Evolutionary conservation across 192 early-diverging fungal species (phyloP), one percentile per base, ranked within the genome.

Genomic region (Entophlyctis helioformis): DNA sequence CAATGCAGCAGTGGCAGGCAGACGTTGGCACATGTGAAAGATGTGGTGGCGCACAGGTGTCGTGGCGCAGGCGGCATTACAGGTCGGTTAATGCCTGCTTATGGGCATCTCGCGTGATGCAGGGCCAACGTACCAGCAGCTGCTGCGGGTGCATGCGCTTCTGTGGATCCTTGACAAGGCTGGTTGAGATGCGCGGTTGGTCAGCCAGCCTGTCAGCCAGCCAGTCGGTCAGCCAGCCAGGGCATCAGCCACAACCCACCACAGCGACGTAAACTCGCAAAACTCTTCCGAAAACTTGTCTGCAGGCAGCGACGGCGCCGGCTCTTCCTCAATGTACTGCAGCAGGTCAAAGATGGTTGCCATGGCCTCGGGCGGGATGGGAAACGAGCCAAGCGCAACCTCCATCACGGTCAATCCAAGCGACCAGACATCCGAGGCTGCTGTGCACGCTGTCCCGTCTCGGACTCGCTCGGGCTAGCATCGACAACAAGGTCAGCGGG

Each of bases 351-450:
- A 85, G 7, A 25, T 15, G 25, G 18, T 8, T 8, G 42, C 7
- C 11, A 43, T 4, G 12, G 77, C 83, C 1, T 75, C 64, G 21
- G 81, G 80, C 28, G 88, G 90, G 52, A 88, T 88, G 21, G 91
- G 87, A 61, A 89, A 85, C 59, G 78, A 71, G 51, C 82, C 88
- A 56, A 84, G 78, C 2, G 89, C 87, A 9, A 82, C 71, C 62
- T 96, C 92, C 26, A 96, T 64, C 50, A 91, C 67, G 10, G 88
- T 80, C 16, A 96, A 56, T 9, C 92, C 92, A 19, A 96, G 69
- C 6, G 84, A 86, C 92, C 92, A 96, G 11, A 96, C 82, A 56
- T 96, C 92, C 5, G 89, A 91, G 27, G 84, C 75, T 2, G 89
- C 85, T 0, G 86, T 83, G 54, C 94, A 94, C 10, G 73, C 57